Percentiles rank a stretch among this genome's conserved stretches.
Conservation (phyloP, 345 rosid genomes). For the Eucalyptus albens region DNA sequence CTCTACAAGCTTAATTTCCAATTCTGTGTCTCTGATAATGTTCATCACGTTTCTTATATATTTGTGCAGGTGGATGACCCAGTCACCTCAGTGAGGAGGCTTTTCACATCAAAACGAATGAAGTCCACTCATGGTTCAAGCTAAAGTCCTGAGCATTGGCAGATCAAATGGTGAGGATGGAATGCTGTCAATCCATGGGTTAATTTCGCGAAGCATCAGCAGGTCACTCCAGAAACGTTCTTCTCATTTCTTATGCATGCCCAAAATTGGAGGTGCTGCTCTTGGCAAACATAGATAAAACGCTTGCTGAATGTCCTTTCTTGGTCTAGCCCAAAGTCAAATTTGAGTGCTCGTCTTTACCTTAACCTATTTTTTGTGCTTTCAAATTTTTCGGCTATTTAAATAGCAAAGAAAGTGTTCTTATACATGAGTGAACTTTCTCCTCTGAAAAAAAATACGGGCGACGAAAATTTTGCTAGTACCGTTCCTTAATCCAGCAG, state of each 20-base stretch:
- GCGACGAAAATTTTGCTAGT: not conserved
- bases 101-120: conserved; percentile 46
- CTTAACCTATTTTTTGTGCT: not conserved
- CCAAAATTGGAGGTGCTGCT: not conserved
- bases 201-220: not conserved
- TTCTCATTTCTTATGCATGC: not conserved
- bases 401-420: not conserved
- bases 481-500: conserved; percentile 18
- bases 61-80: conserved; percentile 68
- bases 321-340: not conserved
- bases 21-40: not conserved
- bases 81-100: conserved; percentile 53
- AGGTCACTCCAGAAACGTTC: not conserved
- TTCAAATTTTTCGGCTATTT: not conserved
- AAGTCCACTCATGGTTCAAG: conserved; percentile 17
- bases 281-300: not conserved
- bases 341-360: not conserved
- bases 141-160: not conserved
- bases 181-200: not conserved
- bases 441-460: not conserved
- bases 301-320: not conserved
- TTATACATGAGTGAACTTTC: not conserved
- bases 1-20: not conserved
- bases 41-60: not conserved
- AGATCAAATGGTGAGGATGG: not conserved